Evolutionary conservation across 2,329 filamentous ascomycete genomes (phyloP), one percentile per base, ranked within the genome.

Genomic region (Ascochyta fabae): DNA sequence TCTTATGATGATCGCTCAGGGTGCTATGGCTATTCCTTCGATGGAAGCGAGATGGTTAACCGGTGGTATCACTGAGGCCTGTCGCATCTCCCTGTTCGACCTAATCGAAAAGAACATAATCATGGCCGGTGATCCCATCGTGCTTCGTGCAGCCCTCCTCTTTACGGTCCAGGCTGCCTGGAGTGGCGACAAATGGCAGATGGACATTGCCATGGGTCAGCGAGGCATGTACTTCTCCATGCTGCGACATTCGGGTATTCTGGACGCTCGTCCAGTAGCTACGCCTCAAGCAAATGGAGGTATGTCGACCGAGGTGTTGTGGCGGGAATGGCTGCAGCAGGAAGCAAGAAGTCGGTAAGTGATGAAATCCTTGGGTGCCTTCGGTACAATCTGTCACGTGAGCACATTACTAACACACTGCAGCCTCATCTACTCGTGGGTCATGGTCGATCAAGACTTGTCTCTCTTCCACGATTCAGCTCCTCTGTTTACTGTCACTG

Each of bases 151-250:
- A 43, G 87, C 87, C 0, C 77, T 90, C 12, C 81, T 90, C 3
- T 89, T 89, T 69, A 88, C 85, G 1, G 81, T 87, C 1, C 81
- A 89, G 24, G 88, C 87, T 7, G 86, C 86, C 1, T 91, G 88
- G 88, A 88, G 87, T 68, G 88, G 88, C 41, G 88, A 90, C 72
- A 90, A 90, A 74, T 90, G 88, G 87, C 85, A 89, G 61, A 90
- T 90, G 87, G 87, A 90, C 66, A 89, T 90, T 61, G 84, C 87
- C 38, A 89, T 90, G 86, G 87, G 88, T 27, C 88, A 90, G 72
- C 82, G 87, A 43, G 86, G 86, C 53, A 90, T 90, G 86, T 90
- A 90, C 70, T 82, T 89, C 56, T 83, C 87, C 55, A 90, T 90
- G 88, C 76, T 90, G 22, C 84, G 86, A 64, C 86, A 90, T 69